phyloP scores from a whole-genome alignment of 1,284 basidiomycete genomes.

The Fomes fomentarius region DNA sequence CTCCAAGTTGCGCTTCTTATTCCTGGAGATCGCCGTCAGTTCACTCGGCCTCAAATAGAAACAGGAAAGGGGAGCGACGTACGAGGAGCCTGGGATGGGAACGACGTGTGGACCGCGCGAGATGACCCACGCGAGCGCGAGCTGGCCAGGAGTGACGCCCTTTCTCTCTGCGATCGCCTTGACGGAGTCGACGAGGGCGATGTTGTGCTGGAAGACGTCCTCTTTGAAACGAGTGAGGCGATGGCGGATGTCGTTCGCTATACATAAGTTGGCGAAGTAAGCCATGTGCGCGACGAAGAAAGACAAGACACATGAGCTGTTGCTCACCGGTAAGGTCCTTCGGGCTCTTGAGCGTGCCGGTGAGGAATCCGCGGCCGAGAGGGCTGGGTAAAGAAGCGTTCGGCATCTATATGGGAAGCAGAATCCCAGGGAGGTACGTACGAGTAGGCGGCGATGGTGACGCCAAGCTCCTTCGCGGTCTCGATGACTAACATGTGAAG shows the following conservation, averaged over 20 bases:
- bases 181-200: conserved; percentile 53
- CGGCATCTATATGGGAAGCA: neutral
- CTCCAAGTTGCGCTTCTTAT: conserved; percentile 44
- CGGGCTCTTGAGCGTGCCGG: conserved; percentile 48
- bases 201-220: conserved; percentile 54
- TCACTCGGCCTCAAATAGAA: too few species aligned
- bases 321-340: conserved; percentile 45
- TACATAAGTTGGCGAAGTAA: too few species aligned
- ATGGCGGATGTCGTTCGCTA: conserved; percentile 40
- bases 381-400: conserved; percentile 36
- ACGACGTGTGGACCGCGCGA: conserved; percentile 50
- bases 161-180: conserved; percentile 50
- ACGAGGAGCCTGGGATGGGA: conserved; percentile 59
- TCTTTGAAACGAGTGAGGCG: conserved; percentile 39
- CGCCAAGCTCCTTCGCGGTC: conserved; percentile 44
- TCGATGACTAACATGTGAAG: conserved; percentile 34
- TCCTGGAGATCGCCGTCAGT: conserved; percentile 24
- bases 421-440: conserved; percentile 25
- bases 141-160: conserved; percentile 55
- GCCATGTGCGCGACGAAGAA: too few species aligned
- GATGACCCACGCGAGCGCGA: conserved; percentile 65
- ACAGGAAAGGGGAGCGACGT: too few species aligned
- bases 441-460: conserved; percentile 59
- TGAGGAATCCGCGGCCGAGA: conserved; percentile 60
- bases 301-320: too few species aligned